phyloP scores from a whole-genome alignment of 2,329 filamentous ascomycete species.

The Paecilomyces sp. region DNA sequence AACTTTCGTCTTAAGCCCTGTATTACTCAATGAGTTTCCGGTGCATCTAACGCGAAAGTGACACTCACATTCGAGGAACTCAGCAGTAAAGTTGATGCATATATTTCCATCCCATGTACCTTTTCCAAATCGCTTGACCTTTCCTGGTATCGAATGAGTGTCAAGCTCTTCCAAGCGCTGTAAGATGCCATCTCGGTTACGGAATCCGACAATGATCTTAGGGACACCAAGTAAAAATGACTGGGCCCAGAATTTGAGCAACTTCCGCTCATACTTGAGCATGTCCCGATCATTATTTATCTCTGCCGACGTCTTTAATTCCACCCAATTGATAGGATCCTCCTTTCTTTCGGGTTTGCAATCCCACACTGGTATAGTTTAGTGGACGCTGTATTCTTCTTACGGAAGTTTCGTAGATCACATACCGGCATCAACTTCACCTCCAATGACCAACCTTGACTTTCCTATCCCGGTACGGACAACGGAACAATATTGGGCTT shows the following conservation, averaged over 20 bases:
- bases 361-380: constrained; percentile 61
- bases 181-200: constrained; percentile 65
- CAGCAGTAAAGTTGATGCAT: constrained; percentile 82
- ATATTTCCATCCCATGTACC: constrained; percentile 83
- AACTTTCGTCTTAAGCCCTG: constrained; percentile 58
- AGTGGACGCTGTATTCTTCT: constrained; percentile 1
- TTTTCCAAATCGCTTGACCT: constrained; percentile 59
- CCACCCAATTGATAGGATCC: constrained; percentile 80
- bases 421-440: constrained; percentile 84
- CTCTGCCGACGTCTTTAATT: constrained; percentile 83
- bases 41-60: constrained; percentile 1
- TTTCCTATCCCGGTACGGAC: constrained; percentile 81
- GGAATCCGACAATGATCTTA: constrained; percentile 84
- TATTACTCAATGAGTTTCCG: constrained; percentile 8
- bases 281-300: constrained; percentile 62
- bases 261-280: constrained; percentile 75
- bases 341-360: constrained; percentile 61
- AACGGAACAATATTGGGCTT: constrained; percentile 91
- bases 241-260: constrained; percentile 95
- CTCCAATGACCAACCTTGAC: constrained; percentile 69
- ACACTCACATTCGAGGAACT: constrained; percentile 66
- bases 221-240: constrained; percentile 90
- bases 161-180: constrained; percentile 68
- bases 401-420: constrained; percentile 2
- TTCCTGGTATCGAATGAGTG: constrained; percentile 70